These are phyloP conservation scores for Dactylellina parvicollis DNA, from an alignment of 2,329 filamentous ascomycete genomes.

Conservation along the genomic window DNA sequence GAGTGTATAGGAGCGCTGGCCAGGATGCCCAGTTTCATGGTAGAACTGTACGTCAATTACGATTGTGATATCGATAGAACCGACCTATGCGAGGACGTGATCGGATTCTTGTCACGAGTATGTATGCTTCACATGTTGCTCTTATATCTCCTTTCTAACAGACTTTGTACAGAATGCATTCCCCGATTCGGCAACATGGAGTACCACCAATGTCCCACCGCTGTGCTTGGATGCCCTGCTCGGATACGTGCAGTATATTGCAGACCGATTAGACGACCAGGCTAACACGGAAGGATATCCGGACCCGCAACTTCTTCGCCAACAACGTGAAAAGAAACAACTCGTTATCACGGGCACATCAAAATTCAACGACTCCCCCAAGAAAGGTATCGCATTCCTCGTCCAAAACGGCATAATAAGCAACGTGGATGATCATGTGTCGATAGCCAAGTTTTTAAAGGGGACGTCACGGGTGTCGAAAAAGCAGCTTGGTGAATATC, in stretches of 20 bases:
- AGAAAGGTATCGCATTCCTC: conserved; percentile 85
- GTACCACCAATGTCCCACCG: conserved; percentile 95
- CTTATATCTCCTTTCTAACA: conserved; percentile 29
- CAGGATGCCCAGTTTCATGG: conserved; percentile 92
- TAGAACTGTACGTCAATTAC: conserved; percentile 96
- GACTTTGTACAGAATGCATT: conserved; percentile 74
- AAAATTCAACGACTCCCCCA: conserved; percentile 96
- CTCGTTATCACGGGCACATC: conserved; percentile 85
- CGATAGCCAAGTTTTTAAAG: conserved; percentile 85
- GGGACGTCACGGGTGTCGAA: conserved; percentile 90
- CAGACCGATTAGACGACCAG: conserved; percentile 80
- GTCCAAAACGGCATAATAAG: conserved; percentile 86
- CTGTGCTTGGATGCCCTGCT: conserved; percentile 91
- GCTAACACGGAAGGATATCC: conserved; percentile 73
- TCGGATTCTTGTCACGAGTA: conserved; percentile 82
- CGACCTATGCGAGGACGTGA: conserved; percentile 94
- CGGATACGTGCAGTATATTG: conserved; percentile 89
- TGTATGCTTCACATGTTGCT: conserved; percentile 16
- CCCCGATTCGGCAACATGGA: conserved; percentile 97
- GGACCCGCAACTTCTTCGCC: conserved; percentile 71
- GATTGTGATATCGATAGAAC: conserved; percentile 92
- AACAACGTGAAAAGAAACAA: conserved; percentile 82
- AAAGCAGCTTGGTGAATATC: conserved; percentile 86
- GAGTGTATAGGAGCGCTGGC: conserved; percentile 92
- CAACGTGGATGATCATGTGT: conserved; percentile 75